Base-by-base conservation (phyloP, 305 asterid species). In the Withania somnifera region DNA sequence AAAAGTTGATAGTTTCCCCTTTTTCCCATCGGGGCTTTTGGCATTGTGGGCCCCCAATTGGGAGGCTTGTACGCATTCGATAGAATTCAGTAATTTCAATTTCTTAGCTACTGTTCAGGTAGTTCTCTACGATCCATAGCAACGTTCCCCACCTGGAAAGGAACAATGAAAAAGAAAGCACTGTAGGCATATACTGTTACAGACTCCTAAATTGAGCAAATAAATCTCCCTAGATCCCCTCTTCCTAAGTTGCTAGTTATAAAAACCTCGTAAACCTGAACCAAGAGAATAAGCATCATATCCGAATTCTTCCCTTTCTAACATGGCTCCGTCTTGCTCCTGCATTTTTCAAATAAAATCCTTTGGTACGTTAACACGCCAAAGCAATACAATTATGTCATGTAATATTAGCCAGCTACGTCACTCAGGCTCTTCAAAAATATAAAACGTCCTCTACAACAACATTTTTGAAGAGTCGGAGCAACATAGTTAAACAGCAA, bases 231-330 rank as follows among this genome's bases (percentile, higher is more conserved):
- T 50, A 24, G 5, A 73, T 42, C 19, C 36, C 10, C 56, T 1
- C 78, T 42, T 69, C 78, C 77, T 68, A 69, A 69, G 13, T 22
- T 47, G 52, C 24, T 22, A 56, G 28, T 52, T 32, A 40, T 34
- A 54, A 11, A 34, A 81, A 63, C 86, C 68, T 91, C 86, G 86
- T 22, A 91, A 54, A 63, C 84, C 88, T 73, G 87, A 78, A 28
- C 89, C 93, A 45, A 88, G 90, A 10, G 92, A 52, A 69, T 83
- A 91, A 84, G 88, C 91, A 58, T 87, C 93, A 45, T 87, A 79
- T 63, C 82, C 82, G 15, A 79, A 79, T 26, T 79, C 82, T n/a
- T 60, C 77, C 8, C 60, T 76, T 0, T 58, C 60, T 60, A 79
- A 50, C 71, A 47, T 60, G 13, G 82, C 60, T 60, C 76, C 82